Percentiles rank a stretch among this genome's conserved stretches.
phyloP scores from a whole-genome alignment of 2,329 filamentous ascomycete genomes.

The Aspergillus pseudoviridinutans region DNA sequence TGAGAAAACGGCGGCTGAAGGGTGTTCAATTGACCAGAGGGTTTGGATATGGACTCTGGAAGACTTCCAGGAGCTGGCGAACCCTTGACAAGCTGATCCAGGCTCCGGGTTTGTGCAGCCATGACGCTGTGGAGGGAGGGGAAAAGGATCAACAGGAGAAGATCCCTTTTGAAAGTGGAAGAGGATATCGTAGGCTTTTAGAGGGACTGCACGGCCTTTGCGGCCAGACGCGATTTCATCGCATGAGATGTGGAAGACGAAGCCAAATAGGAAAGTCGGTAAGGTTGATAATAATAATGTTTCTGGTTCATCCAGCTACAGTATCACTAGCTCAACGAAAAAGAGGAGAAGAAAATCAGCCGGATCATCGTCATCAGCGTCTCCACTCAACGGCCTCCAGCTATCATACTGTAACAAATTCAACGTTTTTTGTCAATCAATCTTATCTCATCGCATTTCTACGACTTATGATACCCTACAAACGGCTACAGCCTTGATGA shows the following conservation, averaged over 20 bases:
- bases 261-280: background rate
- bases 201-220: slow-evolving; percentile 22
- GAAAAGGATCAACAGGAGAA: slow-evolving; percentile 3
- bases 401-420: background rate
- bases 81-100: slow-evolving; percentile 92
- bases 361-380: background rate
- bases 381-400: background rate
- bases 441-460: background rate
- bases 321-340: background rate
- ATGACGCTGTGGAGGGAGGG: slow-evolving; percentile 37
- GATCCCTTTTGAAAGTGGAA: background rate
- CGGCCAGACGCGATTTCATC: slow-evolving; percentile 24
- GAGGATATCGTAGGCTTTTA: slow-evolving; percentile 2
- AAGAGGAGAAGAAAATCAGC: background rate
- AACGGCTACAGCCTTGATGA: background rate
- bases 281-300: background rate
- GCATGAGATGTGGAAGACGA: slow-evolving; percentile 8
- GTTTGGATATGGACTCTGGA: slow-evolving; percentile 30
- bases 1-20: slow-evolving; percentile 11
- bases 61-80: slow-evolving; percentile 61
- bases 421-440: background rate
- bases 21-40: slow-evolving; percentile 22
- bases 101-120: slow-evolving; percentile 51
- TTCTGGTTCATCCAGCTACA: background rate
- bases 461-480: background rate